Percentiles rank a stretch among this genome's conserved stretches.
Evolutionary conservation across 306 rosid species (phyloP).

Genomic region (Heteromeles arbutifolia): DNA sequence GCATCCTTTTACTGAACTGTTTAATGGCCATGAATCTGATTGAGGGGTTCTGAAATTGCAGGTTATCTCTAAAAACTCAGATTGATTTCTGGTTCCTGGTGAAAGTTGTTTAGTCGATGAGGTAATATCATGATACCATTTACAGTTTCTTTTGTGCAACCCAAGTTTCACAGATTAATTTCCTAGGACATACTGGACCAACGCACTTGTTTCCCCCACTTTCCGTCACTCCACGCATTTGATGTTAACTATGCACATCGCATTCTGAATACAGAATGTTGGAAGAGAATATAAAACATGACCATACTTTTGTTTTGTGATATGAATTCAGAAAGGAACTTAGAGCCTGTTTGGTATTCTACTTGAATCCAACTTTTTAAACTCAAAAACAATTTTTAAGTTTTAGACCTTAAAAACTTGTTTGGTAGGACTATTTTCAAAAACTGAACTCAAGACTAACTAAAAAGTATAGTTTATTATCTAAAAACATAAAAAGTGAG

Average conservation of each 20-base stretch:
- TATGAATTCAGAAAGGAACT: not conserved
- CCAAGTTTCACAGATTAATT: not conserved
- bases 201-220: not conserved
- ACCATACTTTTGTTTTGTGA: not conserved
- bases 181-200: not conserved
- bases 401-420: too few species aligned
- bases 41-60: not conserved
- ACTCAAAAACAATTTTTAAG: too few species aligned
- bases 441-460: too few species aligned
- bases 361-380: too few species aligned
- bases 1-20: not conserved
- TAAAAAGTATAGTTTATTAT: too few species aligned
- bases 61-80: slow-evolving; percentile 5
- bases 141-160: not conserved
- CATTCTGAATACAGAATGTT: not conserved
- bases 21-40: not conserved
- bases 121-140: not conserved
- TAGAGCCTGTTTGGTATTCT: too few species aligned
- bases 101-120: not conserved
- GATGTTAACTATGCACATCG: not conserved
- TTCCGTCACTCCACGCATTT: not conserved
- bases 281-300: not conserved
- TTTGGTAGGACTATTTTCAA: too few species aligned
- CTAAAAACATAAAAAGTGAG: too few species aligned
- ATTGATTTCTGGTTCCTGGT: not conserved